Conservation (phyloP, 306 rosid species). For the Sophora flavescens region DNA sequence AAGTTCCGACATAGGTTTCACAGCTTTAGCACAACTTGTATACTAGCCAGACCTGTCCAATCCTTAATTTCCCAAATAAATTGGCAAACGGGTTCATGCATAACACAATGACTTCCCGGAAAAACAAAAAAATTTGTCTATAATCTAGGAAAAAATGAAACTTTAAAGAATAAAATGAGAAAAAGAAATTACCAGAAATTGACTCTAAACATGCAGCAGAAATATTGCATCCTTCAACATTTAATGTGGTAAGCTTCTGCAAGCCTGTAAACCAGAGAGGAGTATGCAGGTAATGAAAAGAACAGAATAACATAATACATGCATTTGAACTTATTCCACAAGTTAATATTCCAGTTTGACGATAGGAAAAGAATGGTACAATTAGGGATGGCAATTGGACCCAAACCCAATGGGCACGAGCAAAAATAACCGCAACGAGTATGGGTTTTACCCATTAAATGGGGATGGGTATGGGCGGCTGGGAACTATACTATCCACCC, state of each 20-base stretch:
- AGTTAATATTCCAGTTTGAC: constrained; percentile 25
- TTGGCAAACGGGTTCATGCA: constrained; percentile 25
- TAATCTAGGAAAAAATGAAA: not conserved
- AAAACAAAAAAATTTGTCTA: constrained; percentile 23
- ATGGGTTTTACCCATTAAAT: too few species aligned
- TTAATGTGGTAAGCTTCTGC: constrained; percentile 64
- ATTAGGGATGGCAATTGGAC: too few species aligned
- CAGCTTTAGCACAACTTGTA: constrained; percentile 18
- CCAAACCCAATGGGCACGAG: too few species aligned
- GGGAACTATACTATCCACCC: too few species aligned
- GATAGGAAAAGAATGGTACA: not conserved
- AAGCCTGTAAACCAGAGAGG: constrained; percentile 58
- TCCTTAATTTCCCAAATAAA: constrained; percentile 36
- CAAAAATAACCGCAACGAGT: too few species aligned
- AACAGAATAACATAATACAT: constrained; percentile 30
- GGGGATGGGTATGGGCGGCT: too few species aligned
- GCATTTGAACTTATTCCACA: constrained; percentile 22
- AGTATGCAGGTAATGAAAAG: constrained; percentile 33
- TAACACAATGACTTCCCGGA: not conserved
- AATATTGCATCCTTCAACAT: constrained; percentile 71
- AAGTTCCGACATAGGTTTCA: constrained; percentile 28
- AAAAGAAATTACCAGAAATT: constrained; percentile 55
- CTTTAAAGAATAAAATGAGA: constrained; percentile 18
- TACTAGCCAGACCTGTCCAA: constrained; percentile 20
- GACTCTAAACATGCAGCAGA: constrained; percentile 64